Conservation (phyloP, 2,329 filamentous ascomycete species). For the Thermomyces lanuginosus region DNA sequence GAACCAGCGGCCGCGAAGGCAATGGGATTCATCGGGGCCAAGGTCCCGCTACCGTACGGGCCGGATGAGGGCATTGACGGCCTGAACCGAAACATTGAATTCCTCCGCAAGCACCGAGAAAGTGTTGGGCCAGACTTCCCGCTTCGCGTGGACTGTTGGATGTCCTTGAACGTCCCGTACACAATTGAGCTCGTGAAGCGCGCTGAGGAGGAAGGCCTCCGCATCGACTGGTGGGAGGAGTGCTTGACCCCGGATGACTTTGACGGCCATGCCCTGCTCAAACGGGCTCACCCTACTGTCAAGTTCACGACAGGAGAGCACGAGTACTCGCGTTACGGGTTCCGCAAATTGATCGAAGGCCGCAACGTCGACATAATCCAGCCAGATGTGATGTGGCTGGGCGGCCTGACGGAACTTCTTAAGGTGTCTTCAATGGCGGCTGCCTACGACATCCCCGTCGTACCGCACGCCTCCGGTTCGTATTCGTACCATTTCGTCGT, state of each 20-base stretch:
- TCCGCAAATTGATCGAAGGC: slow-evolving; percentile 82
- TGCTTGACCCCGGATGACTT: slow-evolving; percentile 81
- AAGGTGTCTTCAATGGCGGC: slow-evolving; percentile 78
- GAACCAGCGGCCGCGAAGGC: slow-evolving; percentile 62
- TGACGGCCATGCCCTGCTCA: slow-evolving; percentile 77
- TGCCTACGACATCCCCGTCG: slow-evolving; percentile 85
- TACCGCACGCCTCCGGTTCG: slow-evolving; percentile 84
- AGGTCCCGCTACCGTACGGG: slow-evolving; percentile 78
- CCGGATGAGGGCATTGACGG: slow-evolving; percentile 73
- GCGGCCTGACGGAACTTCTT: slow-evolving; percentile 78
- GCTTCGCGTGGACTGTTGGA: slow-evolving; percentile 92
- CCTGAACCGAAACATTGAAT: slow-evolving; percentile 77
- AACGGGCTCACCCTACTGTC: slow-evolving; percentile 72
- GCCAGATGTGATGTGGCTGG: slow-evolving; percentile 95
- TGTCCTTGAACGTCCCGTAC: slow-evolving; percentile 85
- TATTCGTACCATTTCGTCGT: slow-evolving; percentile 96
- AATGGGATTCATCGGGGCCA: slow-evolving; percentile 82
- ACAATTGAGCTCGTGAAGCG: slow-evolving; percentile 81
- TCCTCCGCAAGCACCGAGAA: slow-evolving; percentile 68
- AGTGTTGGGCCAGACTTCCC: slow-evolving; percentile 79
- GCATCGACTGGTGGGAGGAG: slow-evolving; percentile 98
- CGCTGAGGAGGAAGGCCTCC: slow-evolving; percentile 59
- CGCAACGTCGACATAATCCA: slow-evolving; percentile 89
- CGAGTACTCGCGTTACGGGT: slow-evolving; percentile 86
- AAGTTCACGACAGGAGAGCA: slow-evolving; percentile 96